Evolutionary conservation across 2,329 filamentous ascomycete genomes (phyloP), one percentile per base, ranked within the genome.

Genomic region (Allantophomopsis lycopodina): DNA sequence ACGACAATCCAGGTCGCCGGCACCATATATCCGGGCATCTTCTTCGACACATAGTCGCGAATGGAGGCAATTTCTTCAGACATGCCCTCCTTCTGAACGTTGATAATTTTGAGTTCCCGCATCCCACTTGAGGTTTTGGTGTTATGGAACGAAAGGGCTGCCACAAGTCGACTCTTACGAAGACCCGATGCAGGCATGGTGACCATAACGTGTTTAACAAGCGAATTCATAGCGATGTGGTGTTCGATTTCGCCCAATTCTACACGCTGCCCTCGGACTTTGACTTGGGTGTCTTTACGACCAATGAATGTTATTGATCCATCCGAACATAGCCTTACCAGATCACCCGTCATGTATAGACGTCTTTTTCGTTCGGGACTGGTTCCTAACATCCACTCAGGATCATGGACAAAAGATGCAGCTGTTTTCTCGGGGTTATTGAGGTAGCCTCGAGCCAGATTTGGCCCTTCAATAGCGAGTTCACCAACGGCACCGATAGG

Each of bases 401-500:
- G 16, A 17, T 17, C 10, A 14, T 34, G 14, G 12, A 94, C 62
- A 51, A 94, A 95, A 0, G 76, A 78, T 15, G 68, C 63, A 1
- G 65, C 61, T 0, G 85, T 94, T 53, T 91, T 78, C 37, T 88
- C 77, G 0, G 75, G 71, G 10, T 85, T 72, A 52, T 94, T 93
- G 39, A 94, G 66, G 54, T 95, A 95, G 5, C 76, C 83, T 37
- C 72, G 65, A 7, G 88, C 86, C 37, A 94, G 66, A 50, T 94
- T 88, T 39, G 72, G 60, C 0, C 88, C 88, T 8, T 86, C 86
- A 20, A 95, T 66, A 2, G 78, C 83, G 21, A 95, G 71, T 55
- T 95, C 88, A 33, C 56, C 56, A 10, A 55, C 14, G 8, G 16
- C 23, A 15, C 36, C 36, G 15, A 38, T 23, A 7, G 16, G 16